Evolutionary conservation across 1,139 yeast genomes (phyloP), one percentile per base, ranked within the genome.

Genomic region (Nakaseomyces glabratus): DNA sequence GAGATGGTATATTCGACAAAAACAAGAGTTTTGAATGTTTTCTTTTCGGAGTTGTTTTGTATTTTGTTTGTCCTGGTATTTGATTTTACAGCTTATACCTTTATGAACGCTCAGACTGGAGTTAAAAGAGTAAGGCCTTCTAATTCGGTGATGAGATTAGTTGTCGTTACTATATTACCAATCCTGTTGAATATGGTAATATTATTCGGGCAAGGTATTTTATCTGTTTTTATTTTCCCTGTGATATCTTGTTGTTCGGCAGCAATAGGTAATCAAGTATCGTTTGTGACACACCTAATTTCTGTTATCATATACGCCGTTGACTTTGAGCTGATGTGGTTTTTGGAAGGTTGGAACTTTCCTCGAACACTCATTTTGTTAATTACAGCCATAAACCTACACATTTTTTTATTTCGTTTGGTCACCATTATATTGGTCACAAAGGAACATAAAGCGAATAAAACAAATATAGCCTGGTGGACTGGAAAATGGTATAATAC

Each of bases 391-490:
- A 54, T 76, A 7, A 65, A 68, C 33, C 47, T 76, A 11, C 90
- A 82, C 41, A 62, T 72, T 13, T 50, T 70, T 5, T n/a, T 79
- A 1, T 66, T 72, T 38, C 68, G 73, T 28, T 43, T 68, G 1
- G 43, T 71, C 1, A 62, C 71, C 3, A 57, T 72, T 2, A 33
- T 73, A 4, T 46, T 71, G 4, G 52, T 82, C 11, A 67, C 88
- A 1, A 63, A 79, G 39, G 94, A 84, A 49, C 60, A 71, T 41
- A 66, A 65, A 28, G 71, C 68, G 40, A 76, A 72, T 40, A 60
- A 61, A 24, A 55, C 80, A 2, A 81, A 80, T 48, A 52, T 68
- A 18, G 77, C 88, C 0, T 85, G 95, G 94, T 85, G 95, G 95
- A 71, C 84, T 0, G 95, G 94, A 0, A 68, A 65, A 34, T 84